Percentiles rank a stretch among this genome's conserved stretches.
Evolutionary conservation across 2,329 filamentous ascomycete genomes (phyloP).

Genomic region (Seiridium cupressi): DNA sequence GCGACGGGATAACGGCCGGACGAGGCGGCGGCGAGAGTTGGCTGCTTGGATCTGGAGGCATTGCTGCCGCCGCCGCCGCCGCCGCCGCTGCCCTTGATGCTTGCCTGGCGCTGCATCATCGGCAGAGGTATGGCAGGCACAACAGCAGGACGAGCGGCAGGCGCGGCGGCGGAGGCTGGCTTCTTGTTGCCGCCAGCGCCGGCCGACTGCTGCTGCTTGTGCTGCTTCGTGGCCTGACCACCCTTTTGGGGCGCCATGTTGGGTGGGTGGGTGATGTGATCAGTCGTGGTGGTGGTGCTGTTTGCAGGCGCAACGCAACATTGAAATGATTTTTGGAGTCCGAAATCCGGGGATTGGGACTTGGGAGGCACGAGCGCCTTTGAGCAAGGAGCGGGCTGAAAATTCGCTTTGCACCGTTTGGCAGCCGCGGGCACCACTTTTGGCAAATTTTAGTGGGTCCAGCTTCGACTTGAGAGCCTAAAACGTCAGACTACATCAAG

Average conservation of each 20-base stretch:
- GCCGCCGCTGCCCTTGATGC: slow-evolving; percentile 5
- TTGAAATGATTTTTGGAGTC: background rate
- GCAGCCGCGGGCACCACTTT: no score
- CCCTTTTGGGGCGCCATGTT: slow-evolving; percentile 27
- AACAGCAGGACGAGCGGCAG: slow-evolving; percentile 21
- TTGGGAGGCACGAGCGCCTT: slow-evolving; percentile 1
- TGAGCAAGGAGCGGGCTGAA: background rate
- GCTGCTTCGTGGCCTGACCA: slow-evolving; percentile 13
- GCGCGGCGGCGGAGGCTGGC: slow-evolving; percentile 10
- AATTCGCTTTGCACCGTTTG: background rate
- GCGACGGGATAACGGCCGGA: slow-evolving; percentile 22
- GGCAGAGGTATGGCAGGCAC: slow-evolving; percentile 29
- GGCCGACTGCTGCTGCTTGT: slow-evolving; percentile 4
- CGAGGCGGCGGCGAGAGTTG: slow-evolving; percentile 9
- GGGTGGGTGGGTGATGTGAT: slow-evolving; percentile 2
- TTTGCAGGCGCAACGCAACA: background rate
- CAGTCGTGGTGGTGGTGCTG: slow-evolving; percentile 1
- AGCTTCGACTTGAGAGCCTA: no score
- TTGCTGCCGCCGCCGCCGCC: background rate
- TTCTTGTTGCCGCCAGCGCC: slow-evolving; percentile 15
- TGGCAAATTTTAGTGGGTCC: no score
- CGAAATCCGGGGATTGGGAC: slow-evolving; percentile 2
- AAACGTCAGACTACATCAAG: no score
- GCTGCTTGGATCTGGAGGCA: slow-evolving; percentile 10
- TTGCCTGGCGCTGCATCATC: slow-evolving; percentile 23